phyloP scores from a whole-genome alignment of 495 filamentous ascomycete species.

The Neurospora tetraspora region DNA sequence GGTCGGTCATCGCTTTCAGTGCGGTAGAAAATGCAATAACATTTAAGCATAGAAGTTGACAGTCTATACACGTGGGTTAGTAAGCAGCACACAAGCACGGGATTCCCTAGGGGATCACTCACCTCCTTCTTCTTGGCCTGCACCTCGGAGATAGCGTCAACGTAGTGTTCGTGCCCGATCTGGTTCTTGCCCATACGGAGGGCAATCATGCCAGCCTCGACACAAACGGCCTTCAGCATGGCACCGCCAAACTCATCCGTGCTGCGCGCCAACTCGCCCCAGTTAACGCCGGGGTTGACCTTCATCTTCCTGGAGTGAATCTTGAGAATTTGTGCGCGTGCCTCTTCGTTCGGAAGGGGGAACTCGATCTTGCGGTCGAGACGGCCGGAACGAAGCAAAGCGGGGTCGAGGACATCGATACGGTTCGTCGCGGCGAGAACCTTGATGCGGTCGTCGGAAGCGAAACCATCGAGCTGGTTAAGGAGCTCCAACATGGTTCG shows the following conservation, averaged over 20 bases:
- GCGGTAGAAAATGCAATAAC: conserved; percentile 11
- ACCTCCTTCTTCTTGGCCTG: conserved; percentile 95
- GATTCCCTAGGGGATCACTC: conserved; percentile 23
- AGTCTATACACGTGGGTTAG: conserved; percentile 33
- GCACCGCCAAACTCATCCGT: conserved; percentile 99
- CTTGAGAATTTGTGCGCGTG: conserved; percentile 89
- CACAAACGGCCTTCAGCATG: conserved; percentile 95
- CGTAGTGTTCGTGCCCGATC: conserved; percentile 97
- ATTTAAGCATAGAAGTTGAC: conserved; percentile 53
- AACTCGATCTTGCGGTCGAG: conserved; percentile 99
- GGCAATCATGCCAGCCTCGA: conserved; percentile 99
- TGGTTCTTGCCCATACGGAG: conserved; percentile 84
- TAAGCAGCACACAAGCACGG: background rate
- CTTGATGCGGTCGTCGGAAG: conserved; percentile 98
- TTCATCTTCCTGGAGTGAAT: conserved; percentile 99
- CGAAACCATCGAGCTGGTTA: conserved; percentile 98
- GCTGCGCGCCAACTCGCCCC: conserved; percentile 86
- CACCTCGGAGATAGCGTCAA: conserved; percentile 95
- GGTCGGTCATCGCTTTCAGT: background rate
- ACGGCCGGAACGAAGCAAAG: conserved; percentile 85
- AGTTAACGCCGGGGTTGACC: conserved; percentile 88
- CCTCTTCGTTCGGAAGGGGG: conserved; percentile 97
- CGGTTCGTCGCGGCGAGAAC: conserved; percentile 97
- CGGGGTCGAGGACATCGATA: conserved; percentile 94
- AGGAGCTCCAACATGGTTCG: conserved; percentile 98